Percentiles rank a stretch among this genome's conserved stretches.
phyloP scores from a whole-genome alignment of 306 rosid genomes.

The Ceratonia siliqua region DNA sequence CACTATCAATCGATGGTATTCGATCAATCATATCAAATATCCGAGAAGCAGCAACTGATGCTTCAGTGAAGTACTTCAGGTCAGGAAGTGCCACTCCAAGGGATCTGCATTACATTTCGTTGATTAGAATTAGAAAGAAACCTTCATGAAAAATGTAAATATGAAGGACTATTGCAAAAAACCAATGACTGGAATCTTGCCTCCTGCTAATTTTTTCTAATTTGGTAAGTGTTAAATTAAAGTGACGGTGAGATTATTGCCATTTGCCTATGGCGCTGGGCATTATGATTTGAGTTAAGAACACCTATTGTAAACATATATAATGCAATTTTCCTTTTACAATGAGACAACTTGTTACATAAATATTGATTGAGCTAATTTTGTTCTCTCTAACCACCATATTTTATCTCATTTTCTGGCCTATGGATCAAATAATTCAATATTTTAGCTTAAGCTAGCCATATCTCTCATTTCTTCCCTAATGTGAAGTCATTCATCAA shows the following conservation, averaged over 20 bases:
- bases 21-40: slow-evolving; percentile 71
- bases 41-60: slow-evolving; percentile 71
- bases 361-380: not conserved
- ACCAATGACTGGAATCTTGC: not conserved
- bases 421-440: not conserved
- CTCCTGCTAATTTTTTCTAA: not conserved
- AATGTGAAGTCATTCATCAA: slow-evolving; percentile 1
- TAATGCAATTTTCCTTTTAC: not conserved
- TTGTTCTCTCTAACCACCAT: not conserved
- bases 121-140: not conserved
- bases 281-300: not conserved
- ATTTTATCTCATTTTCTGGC: not conserved
- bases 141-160: not conserved
- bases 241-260: not conserved
- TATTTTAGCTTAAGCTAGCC: not conserved
- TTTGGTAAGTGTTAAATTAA: not conserved
- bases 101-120: slow-evolving; percentile 56
- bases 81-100: slow-evolving; percentile 95
- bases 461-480: not conserved
- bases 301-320: not conserved
- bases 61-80: slow-evolving; percentile 89
- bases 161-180: not conserved
- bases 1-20: slow-evolving; percentile 68
- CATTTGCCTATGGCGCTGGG: not conserved
- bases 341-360: not conserved